Base-by-base conservation (phyloP, 495 filamentous ascomycete genomes). In the Penicillium macrosclerotiorum region DNA sequence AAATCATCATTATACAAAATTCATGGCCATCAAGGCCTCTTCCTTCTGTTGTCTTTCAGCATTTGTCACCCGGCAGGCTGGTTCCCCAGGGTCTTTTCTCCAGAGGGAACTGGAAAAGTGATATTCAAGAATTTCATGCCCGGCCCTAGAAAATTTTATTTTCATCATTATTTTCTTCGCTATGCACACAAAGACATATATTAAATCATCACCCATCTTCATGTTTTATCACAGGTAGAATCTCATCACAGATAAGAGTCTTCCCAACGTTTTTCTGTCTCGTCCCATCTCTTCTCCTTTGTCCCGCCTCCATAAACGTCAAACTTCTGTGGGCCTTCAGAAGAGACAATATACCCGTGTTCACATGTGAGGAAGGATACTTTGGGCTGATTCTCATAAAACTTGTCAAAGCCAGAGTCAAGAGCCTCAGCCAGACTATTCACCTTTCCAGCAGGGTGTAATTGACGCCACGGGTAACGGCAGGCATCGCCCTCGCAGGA, bases 361-460 rank as follows among this genome's bases (percentile, higher is more conserved):
- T 80, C 80, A 49, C 83, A 87, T 12, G 71, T 65, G 5, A 68
- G 62, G 38, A 77, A 86, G n/a, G 64, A 62, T 5, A 86, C 73
- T 34, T 67, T 69, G 13, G 65, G 69, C 54, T 81, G 73, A 0
- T 52, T 47, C 11, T 67, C 68, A 44, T 86, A 87, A 46, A 86
- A 86, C 0, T 47, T 39, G 44, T 87, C 79, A 37, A 73, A 85
- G 0, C 63, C 49, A 9, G 65, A 27, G 5, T 67, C 60, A n/a
- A 87, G 42, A 6, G 68, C 71, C 29, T 69, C 63, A 0, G 49
- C 35, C 8, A 75, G 53, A 7, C 19, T 64, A 4, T 53, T 41
- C 0, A 73, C 71, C 14, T 60, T 65, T 2, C 78, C 76, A 0
- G 48, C 59, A 5, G 79, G 78, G 38, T 84, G 80, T 4, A 85